Evolutionary conservation across 768 basidiomycete genomes (phyloP), one percentile per base, ranked within the genome.

Genomic region (Lactarius sp.): DNA sequence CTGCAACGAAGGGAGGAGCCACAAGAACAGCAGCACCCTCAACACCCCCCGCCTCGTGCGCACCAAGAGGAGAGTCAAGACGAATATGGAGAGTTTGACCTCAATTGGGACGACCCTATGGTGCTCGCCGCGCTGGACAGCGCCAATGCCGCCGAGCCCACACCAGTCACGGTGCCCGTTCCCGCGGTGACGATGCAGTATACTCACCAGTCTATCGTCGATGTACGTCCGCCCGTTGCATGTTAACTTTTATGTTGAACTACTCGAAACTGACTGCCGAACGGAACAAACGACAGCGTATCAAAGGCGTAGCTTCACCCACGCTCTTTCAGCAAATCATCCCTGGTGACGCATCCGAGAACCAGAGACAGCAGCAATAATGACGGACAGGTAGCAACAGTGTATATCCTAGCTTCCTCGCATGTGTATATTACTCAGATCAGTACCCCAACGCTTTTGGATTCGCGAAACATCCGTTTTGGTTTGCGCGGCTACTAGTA

Each of bases 31-130:
- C 78, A 74, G 1, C 65, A 51, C 0, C 56, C 52, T 1, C 74
- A 74, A 6, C 22, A 1, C 22, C 62, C 70, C 4, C 64, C 72
- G n/a, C 66, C 60, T 8, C 22, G 22, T 4, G 71, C 70, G 18
- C 82, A 81, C 42, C 80, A 79, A 50, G 83, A 84, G 69, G 91
- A 92, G 64, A 92, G 87, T 66, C 90, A 94, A 70, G 90, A 92
- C 60, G 85, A 87, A 57, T 93, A 85, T 66, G 83, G 80, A 16
- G 75, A 77, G 50, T 70, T 86, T 46, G 81, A 84, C 64, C 74
- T 87, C 52, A 83, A 87, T 59, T 77, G 85, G 27, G 75, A 82
- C 57, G 88, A 91, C 68, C 85, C 85, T 22, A 79, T 77, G 16
- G 71, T 89, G 1, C 69, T 81, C 18, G 85, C 82, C 34, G 77